Base-by-base conservation (phyloP, 352 stramenopile species). In the Nothophytophthora sp. region DNA sequence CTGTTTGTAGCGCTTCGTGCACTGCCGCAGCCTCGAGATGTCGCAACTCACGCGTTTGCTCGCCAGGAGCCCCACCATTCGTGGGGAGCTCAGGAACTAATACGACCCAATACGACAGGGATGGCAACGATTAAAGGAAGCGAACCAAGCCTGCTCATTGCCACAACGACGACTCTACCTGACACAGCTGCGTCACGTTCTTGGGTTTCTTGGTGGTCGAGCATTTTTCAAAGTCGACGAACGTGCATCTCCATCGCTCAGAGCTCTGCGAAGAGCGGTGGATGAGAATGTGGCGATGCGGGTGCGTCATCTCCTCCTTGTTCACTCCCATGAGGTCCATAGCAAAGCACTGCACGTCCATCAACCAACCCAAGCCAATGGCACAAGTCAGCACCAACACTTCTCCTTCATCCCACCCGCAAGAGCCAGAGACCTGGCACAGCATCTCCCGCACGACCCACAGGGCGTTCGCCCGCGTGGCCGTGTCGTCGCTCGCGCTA, bases 301-400 rank as follows among this genome's bases (percentile, higher is more conserved):
- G 81, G 38, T 91, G 81, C 9, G 77, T 91, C 81, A 91, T 91
- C 55, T 91, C 81, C 41, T 85, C 81, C 60, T 91, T 91, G 60
- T 89, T 91, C 36, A 89, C 74, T 5, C 76, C 68, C 63, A 89
- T 79, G 41, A 70, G 63, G 61, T 89, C 81, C 63, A 91, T 68
- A 18, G 67, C 72, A 56, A 88, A 91, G 55, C 80, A 89, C 75
- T 90, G 30, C n/a, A n/a, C n/a, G n/a, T n/a, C n/a, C n/a, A n/a
- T n/a, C n/a, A n/a, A n/a, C n/a, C n/a, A n/a, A n/a, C n/a, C 19
- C 20, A 54, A 38, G 12, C 2, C 18, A 47, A 42, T 5, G 13
- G 19, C 7, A 34, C 9, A 15, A 24, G 11, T 19, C 15, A 44
- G 2, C 7, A 39, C n/a, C n/a, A n/a, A n/a, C n/a, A n/a, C n/a